These are phyloP conservation scores for Irineochytrium annulatum DNA, from an alignment of 192 early-diverging fungal genomes.

Conservation along the genomic window DNA sequence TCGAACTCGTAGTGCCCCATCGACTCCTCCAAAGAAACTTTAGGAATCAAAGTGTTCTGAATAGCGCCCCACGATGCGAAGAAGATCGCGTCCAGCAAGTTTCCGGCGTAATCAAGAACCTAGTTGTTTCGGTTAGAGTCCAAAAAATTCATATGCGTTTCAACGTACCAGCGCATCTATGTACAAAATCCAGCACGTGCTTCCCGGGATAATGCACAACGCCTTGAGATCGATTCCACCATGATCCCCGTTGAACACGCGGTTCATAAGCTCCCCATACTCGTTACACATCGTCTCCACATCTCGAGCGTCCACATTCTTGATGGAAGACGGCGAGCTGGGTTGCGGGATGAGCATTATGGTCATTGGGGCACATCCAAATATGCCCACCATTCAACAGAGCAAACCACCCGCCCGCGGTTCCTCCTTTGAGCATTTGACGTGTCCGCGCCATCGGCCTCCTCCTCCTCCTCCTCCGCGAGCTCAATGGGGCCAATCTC, in stretches of 20 bases:
- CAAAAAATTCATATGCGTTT: constrained; percentile 1
- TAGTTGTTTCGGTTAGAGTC: constrained; percentile 24
- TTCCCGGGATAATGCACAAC: constrained; percentile 86
- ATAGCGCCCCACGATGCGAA: constrained; percentile 85
- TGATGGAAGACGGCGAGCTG: constrained; percentile 29
- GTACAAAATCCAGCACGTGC: constrained; percentile 87
- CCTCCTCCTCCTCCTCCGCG: constrained; percentile 30
- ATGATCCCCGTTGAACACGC: constrained; percentile 74
- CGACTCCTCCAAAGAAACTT: constrained; percentile 74
- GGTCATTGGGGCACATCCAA: not conserved
- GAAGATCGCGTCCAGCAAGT: constrained; percentile 78
- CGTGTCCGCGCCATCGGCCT: constrained; percentile 53
- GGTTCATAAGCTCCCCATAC: constrained; percentile 75
- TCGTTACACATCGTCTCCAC: constrained; percentile 79
- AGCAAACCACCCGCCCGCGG: constrained; percentile 71
- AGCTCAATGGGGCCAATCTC: constrained; percentile 66
- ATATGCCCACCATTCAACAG: constrained; percentile 77
- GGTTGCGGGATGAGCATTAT: not conserved
- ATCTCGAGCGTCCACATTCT: constrained; percentile 15
- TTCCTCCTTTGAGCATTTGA: constrained; percentile 6
- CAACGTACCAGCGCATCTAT: constrained; percentile 76
- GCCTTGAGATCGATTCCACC: constrained; percentile 80
- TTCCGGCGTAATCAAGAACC: constrained; percentile 87
- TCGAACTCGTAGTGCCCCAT: constrained; percentile 87
- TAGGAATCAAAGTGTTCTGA: constrained; percentile 80